Percentiles rank a stretch among this genome's conserved stretches.
Evolutionary conservation across 2,329 filamentous ascomycete genomes (phyloP).

Genomic region (Venturia aucupariae): DNA sequence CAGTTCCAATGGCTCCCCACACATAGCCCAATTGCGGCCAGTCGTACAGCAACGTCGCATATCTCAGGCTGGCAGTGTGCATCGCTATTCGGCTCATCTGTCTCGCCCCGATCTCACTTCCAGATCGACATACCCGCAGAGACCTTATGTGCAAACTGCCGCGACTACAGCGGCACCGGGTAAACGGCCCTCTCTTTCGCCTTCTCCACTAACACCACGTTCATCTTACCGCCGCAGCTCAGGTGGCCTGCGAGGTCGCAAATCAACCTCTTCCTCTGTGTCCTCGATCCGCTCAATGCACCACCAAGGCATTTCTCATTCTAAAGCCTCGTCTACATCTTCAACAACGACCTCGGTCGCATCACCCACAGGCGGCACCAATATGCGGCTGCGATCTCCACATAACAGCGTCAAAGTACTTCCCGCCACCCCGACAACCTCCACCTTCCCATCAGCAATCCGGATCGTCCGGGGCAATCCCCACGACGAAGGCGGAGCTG

Average conservation of each 20-base stretch:
- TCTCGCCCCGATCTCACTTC: slow-evolving; percentile 30
- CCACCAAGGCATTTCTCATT: slow-evolving; percentile 77
- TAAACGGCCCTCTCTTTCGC: slow-evolving; percentile 68
- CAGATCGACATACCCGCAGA: slow-evolving; percentile 29
- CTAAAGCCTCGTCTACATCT: slow-evolving; percentile 88
- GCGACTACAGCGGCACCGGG: slow-evolving; percentile 27
- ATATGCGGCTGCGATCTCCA: slow-evolving; percentile 56
- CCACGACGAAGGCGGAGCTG: slow-evolving; percentile 29
- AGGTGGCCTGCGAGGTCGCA: slow-evolving; percentile 74
- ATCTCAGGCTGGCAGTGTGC: slow-evolving; percentile 24
- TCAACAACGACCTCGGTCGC: slow-evolving; percentile 58
- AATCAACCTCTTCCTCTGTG: slow-evolving; percentile 91
- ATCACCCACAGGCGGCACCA: slow-evolving; percentile 37
- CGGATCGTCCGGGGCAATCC: slow-evolving; percentile 57
- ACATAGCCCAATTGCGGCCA: not conserved
- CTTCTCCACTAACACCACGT: slow-evolving; percentile 78
- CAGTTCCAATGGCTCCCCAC: slow-evolving; percentile 12
- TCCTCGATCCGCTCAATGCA: slow-evolving; percentile 89
- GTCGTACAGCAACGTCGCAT: slow-evolving; percentile 21
- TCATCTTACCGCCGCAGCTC: slow-evolving; percentile 78
- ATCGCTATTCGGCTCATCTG: slow-evolving; percentile 26
- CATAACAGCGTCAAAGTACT: slow-evolving; percentile 88
- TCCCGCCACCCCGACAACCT: slow-evolving; percentile 71
- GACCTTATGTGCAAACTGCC: slow-evolving; percentile 36
- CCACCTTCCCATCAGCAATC: slow-evolving; percentile 74